A percentile compares a stretch with the other conserved stretches of the same genome.
Conservation (phyloP, 495 filamentous ascomycete genomes). For the Clavariopsis aquatica region DNA sequence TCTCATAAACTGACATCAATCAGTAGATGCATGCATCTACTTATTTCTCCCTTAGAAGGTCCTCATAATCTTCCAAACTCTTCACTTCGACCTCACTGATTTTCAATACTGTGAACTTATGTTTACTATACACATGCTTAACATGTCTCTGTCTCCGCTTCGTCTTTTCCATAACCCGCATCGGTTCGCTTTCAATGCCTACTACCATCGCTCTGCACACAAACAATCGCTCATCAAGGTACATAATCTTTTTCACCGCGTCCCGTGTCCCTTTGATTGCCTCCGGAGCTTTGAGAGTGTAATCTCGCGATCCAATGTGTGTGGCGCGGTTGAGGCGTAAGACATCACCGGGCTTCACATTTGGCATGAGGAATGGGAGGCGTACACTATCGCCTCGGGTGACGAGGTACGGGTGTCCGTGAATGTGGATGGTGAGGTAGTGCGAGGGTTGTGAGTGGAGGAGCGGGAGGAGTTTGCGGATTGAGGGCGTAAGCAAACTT, state of each 20-base stretch:
- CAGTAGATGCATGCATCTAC: too few species aligned
- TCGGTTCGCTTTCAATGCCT: slow-evolving; percentile 82
- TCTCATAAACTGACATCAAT: too few species aligned
- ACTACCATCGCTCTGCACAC: slow-evolving; percentile 84
- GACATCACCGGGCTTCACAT: slow-evolving; percentile 76
- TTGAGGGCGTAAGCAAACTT: slow-evolving; percentile 55
- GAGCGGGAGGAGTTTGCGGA: slow-evolving; percentile 71
- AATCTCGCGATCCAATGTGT: slow-evolving; percentile 80
- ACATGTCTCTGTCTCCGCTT: slow-evolving; percentile 79
- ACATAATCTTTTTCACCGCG: slow-evolving; percentile 41
- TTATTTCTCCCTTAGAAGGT: slow-evolving; percentile 39
- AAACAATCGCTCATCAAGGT: slow-evolving; percentile 78
- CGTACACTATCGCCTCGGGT: slow-evolving; percentile 81
- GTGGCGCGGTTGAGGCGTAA: slow-evolving; percentile 82
- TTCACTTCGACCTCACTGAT: slow-evolving; percentile 78
- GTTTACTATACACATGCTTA: slow-evolving; percentile 78
- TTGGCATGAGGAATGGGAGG: slow-evolving; percentile 93
- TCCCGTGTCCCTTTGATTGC: slow-evolving; percentile 51
- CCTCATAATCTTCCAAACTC: slow-evolving; percentile 58
- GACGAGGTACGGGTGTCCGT: slow-evolving; percentile 85
- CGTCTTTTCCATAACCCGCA: slow-evolving; percentile 88
- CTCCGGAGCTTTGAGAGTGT: slow-evolving; percentile 69
- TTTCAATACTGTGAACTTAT: slow-evolving; percentile 79
- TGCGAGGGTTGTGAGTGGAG: slow-evolving; percentile 75
- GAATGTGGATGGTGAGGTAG: slow-evolving; percentile 85